Evolutionary conservation across 257 asterid genomes (phyloP).

Genomic region (Penstemon barbatus): DNA sequence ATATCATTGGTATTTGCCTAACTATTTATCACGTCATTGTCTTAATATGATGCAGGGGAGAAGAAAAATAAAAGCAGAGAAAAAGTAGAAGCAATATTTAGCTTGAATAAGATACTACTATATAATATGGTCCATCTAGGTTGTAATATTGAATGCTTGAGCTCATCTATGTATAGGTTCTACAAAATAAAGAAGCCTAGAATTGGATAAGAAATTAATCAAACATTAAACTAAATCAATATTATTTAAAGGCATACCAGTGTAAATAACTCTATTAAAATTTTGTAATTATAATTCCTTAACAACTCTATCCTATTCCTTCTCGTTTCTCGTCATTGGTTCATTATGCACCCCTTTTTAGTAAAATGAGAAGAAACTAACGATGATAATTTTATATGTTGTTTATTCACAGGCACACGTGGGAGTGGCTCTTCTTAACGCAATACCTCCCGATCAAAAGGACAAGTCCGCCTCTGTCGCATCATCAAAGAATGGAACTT

Average conservation of each 20-base stretch:
- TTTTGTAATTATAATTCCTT: background rate
- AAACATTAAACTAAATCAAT: background rate
- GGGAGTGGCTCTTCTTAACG: constrained; percentile 93
- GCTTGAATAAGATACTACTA: background rate
- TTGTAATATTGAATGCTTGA: background rate
- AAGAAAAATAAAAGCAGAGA: too few species aligned
- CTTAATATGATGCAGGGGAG: too few species aligned
- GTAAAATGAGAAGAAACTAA: background rate
- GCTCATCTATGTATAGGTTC: background rate
- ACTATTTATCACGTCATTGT: too few species aligned
- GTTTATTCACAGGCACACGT: constrained; percentile 72
- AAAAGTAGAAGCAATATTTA: background rate
- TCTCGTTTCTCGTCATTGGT: background rate
- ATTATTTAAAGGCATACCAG: too few species aligned
- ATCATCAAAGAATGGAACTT: constrained; percentile 54
- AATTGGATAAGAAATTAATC: background rate
- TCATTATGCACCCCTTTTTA: constrained; percentile 1
- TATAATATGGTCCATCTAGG: background rate
- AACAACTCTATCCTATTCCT: background rate
- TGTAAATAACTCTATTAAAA: background rate
- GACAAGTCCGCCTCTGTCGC: constrained; percentile 60
- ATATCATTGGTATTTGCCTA: too few species aligned
- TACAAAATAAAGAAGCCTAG: background rate
- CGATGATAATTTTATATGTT: background rate
- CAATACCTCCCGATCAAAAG: constrained; percentile 61